These are phyloP conservation scores for Botrytis fabae DNA, from an alignment of 2,329 filamentous ascomycete genomes.

Conservation along the genomic window DNA sequence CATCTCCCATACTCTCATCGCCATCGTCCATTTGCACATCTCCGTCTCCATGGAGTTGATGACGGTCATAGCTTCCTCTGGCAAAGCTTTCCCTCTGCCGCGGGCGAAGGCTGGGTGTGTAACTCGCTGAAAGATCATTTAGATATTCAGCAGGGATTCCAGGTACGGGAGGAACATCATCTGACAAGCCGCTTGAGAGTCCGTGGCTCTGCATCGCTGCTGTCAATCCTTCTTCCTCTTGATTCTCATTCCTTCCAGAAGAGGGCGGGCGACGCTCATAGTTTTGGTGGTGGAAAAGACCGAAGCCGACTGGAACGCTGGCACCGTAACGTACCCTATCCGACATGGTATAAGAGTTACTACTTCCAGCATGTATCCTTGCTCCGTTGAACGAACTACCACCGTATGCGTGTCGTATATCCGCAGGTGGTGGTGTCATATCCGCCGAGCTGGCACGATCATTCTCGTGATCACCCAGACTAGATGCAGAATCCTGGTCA, in stretches of 20 bases:
- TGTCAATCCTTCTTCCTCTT: constrained; percentile 82
- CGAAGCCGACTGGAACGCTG: constrained; percentile 53
- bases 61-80: constrained; percentile 51
- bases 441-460: constrained; percentile 82
- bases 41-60: constrained; percentile 54
- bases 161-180: constrained; percentile 83
- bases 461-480: constrained; percentile 70
- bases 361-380: constrained; percentile 63
- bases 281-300: constrained; percentile 66
- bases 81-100: constrained; percentile 57
- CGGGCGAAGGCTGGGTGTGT: constrained; percentile 58
- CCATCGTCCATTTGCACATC: constrained; percentile 71
- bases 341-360: constrained; percentile 78
- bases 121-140: constrained; percentile 58
- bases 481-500: constrained; percentile 76
- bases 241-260: constrained; percentile 72
- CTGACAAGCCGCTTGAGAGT: constrained; percentile 82
- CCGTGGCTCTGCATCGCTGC: constrained; percentile 74
- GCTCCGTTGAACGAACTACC: constrained; percentile 43
- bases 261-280: constrained; percentile 76
- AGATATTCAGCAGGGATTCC: constrained; percentile 80
- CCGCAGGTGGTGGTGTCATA: constrained; percentile 82
- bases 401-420: constrained; percentile 53
- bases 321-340: constrained; percentile 43
- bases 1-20: constrained; percentile 62